Conservation (phyloP, 1,139 yeast genomes). For the Magnusiomyces paraingens region DNA sequence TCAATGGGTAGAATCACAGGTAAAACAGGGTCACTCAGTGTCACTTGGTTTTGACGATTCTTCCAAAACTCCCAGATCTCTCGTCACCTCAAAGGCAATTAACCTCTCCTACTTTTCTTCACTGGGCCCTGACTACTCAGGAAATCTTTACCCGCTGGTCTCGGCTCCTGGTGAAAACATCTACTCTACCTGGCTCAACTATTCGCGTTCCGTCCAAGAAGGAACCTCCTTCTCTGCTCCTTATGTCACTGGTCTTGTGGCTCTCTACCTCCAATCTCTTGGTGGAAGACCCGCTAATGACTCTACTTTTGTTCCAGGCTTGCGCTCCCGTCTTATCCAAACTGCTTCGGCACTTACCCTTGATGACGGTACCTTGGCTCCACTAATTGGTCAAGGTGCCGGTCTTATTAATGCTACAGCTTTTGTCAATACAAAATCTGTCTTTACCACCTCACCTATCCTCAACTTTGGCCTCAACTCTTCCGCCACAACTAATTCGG, state of each 20-base stretch:
- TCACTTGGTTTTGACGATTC: conserved; percentile 4
- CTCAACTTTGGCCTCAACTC: conserved; percentile 16
- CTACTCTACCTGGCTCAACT: conserved; percentile 15
- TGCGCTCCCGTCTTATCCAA: conserved; percentile 5
- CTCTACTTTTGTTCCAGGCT: conserved; percentile 4
- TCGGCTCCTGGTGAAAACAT: conserved; percentile 21
- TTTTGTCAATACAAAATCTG: conserved; percentile 34
- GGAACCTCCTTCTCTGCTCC: conserved; percentile 21
- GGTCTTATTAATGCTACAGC: conserved; percentile 34
- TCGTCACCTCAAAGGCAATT: neutral
- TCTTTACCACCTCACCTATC: conserved; percentile 15
- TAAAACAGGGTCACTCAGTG: neutral
- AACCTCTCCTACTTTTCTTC: conserved; percentile 16
- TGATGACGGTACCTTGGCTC: conserved; percentile 14
- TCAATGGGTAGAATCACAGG: conserved; percentile 11
- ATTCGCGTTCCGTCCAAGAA: conserved; percentile 11
- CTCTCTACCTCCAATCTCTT: conserved; percentile 14
- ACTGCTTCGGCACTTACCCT: conserved; percentile 14
- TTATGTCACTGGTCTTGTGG: conserved; percentile 19
- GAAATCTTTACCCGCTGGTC: conserved; percentile 18
- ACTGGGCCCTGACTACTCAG: conserved; percentile 20
- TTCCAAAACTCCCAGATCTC: neutral
- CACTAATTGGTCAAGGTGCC: conserved; percentile 22
- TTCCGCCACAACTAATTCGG: conserved; percentile 12
- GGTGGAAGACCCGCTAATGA: neutral